phyloP scores from a whole-genome alignment of 352 stramenopile genomes.

The Proteromonas lacertae region DNA sequence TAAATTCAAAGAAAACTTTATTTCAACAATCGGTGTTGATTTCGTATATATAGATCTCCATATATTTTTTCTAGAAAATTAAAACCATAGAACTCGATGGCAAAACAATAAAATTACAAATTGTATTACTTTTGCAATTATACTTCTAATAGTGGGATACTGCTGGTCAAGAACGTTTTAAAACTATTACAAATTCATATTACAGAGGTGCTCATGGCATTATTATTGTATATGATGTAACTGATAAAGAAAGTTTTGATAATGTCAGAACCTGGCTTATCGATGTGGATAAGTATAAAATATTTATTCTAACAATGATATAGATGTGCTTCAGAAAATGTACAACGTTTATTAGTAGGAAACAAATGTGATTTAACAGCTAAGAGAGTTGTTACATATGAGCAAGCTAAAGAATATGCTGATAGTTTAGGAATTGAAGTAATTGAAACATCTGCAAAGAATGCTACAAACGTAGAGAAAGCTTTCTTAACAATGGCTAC shows the following conservation, averaged over 20 bases:
- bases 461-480: slow-evolving; percentile 44
- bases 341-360: slow-evolving; percentile 57
- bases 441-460: slow-evolving; percentile 48
- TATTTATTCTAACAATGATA: no score
- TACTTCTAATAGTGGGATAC: slow-evolving; percentile 64
- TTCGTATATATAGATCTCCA: no score
- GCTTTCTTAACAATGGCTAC: no score
- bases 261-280: slow-evolving; percentile 67
- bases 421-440: slow-evolving; percentile 41
- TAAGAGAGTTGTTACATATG: slow-evolving; percentile 15
- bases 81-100: no score
- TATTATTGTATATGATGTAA: slow-evolving; percentile 55
- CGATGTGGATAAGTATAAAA: slow-evolving; percentile 6
- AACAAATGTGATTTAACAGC: slow-evolving; percentile 61
- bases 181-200: slow-evolving; percentile 59
- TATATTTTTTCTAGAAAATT: no score
- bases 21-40: slow-evolving; percentile 16
- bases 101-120: slow-evolving; percentile 64
- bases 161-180: slow-evolving; percentile 48
- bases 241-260: slow-evolving; percentile 50
- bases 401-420: slow-evolving; percentile 21
- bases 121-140: slow-evolving; percentile 45
- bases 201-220: slow-evolving; percentile 58
- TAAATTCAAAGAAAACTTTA: slow-evolving; percentile 45
- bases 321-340: slow-evolving; percentile 3